These are phyloP conservation scores for Fusarium marasasianum DNA, from an alignment of 2,329 filamentous ascomycete genomes.

Conservation along the genomic window DNA sequence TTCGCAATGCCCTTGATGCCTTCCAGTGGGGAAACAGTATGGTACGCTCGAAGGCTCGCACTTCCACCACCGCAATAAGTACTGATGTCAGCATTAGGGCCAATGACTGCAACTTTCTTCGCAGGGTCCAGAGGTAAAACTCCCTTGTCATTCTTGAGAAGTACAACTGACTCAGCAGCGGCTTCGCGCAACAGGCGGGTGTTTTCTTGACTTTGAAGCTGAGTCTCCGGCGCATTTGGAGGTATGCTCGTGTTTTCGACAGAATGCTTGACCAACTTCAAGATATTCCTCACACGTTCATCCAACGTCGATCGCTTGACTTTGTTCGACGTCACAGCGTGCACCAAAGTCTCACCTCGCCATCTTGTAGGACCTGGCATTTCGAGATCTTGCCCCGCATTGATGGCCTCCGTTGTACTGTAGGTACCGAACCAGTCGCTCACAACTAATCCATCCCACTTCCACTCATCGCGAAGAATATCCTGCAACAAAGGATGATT, in stretches of 20 bases:
- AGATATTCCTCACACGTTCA: background rate
- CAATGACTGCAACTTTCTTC: background rate
- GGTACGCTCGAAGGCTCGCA: background rate
- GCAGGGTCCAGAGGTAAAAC: background rate
- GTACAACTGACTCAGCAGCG: background rate
- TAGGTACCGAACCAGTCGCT: background rate
- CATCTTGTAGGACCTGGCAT: background rate
- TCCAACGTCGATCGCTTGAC: background rate
- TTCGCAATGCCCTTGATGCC: background rate
- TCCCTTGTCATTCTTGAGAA: background rate
- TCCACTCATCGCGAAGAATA: background rate
- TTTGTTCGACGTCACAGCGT: background rate
- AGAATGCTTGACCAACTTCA: constrained; percentile 1
- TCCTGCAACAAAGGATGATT: background rate
- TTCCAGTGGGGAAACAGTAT: background rate
- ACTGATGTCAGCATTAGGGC: background rate
- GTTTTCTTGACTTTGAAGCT: fast-evolving
- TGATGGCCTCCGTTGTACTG: background rate
- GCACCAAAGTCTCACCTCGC: background rate
- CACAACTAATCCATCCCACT: background rate
- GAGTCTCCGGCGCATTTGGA: background rate
- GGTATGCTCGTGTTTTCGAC: background rate
- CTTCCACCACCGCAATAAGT: constrained; percentile 1
- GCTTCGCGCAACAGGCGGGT: background rate
- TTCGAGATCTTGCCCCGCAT: background rate